These are phyloP conservation scores for Mycena galopus DNA, from an alignment of 768 basidiomycete genomes.

Conservation along the genomic window DNA sequence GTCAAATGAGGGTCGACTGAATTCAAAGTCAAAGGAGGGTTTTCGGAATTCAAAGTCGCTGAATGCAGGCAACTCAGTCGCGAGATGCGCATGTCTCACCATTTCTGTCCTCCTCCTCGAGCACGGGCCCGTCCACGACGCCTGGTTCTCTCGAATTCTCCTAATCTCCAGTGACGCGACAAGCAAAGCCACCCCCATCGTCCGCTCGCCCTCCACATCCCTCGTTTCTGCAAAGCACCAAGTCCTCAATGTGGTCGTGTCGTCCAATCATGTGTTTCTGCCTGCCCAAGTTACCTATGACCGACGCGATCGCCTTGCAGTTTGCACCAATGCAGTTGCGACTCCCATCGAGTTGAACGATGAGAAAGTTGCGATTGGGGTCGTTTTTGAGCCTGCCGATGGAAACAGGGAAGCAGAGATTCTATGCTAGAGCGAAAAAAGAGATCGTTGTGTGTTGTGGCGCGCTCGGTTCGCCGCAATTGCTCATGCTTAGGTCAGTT, in stretches of 20 bases:
- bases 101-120: conserved; percentile 20
- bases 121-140: conserved; percentile 13
- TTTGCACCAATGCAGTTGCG: conserved; percentile 33
- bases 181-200: conserved; percentile 27
- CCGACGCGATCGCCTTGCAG: conserved; percentile 23
- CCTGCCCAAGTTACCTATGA: conserved; percentile 15
- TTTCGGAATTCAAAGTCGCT: conserved; percentile 16
- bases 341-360: conserved; percentile 18
- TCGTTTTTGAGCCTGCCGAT: conserved; percentile 21
- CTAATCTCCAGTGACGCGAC: conserved; percentile 28
- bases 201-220: conserved; percentile 2
- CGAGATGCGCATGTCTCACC: conserved; percentile 75
- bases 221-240: background rate
- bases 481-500: conserved; percentile 22
- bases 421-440: conserved; percentile 54
- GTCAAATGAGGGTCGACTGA: too few relatives aligned
- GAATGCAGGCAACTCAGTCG: conserved; percentile 56
- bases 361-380: conserved; percentile 23
- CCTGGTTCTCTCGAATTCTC: too few relatives aligned
- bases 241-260: conserved; percentile 14
- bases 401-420: conserved; percentile 30
- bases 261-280: conserved; percentile 33
- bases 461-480: conserved; percentile 32
- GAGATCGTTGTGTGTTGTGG: conserved; percentile 57
- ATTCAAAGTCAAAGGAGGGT: conserved; percentile 19